Percentiles rank a stretch among this genome's conserved stretches.
Evolutionary conservation across 306 rosid species (phyloP).

Genomic region (Corylus heterophylla): DNA sequence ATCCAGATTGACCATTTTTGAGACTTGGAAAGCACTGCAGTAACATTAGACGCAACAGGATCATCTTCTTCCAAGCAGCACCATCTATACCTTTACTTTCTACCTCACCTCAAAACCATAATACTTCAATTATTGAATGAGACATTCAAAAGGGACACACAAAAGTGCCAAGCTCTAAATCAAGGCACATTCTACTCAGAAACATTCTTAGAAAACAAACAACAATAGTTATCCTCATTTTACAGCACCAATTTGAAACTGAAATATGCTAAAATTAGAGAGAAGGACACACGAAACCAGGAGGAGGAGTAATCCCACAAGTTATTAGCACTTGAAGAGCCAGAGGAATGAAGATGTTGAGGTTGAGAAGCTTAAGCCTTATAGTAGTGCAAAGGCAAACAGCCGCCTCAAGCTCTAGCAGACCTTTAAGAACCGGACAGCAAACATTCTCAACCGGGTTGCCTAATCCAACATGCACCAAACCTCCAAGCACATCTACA

Average conservation of each 20-base stretch:
- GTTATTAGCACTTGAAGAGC: slow-evolving; percentile 75
- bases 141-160: not conserved
- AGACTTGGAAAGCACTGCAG: too few relatives aligned
- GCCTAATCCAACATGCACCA: slow-evolving; percentile 77
- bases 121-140: not conserved
- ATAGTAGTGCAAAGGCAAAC: slow-evolving; percentile 80
- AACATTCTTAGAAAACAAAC: not conserved
- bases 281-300: slow-evolving; percentile 90
- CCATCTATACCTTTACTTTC: not conserved
- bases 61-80: not conserved
- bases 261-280: slow-evolving; percentile 19
- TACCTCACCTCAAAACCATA: not conserved
- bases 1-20: too few relatives aligned
- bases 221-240: not conserved
- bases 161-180: not conserved
- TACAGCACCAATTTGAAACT: not conserved
- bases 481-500: slow-evolving; percentile 77
- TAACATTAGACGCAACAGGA: not conserved
- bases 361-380: slow-evolving; percentile 71
- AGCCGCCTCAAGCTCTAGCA: slow-evolving; percentile 89
- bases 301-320: slow-evolving; percentile 84
- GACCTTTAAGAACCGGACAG: slow-evolving; percentile 77
- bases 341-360: slow-evolving; percentile 73
- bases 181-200: not conserved
- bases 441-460: slow-evolving; percentile 71